Percentiles rank a stretch among this genome's conserved stretches.
phyloP scores from a whole-genome alignment of 192 early-diverging fungal species.

The Chytriomyces sp. region DNA sequence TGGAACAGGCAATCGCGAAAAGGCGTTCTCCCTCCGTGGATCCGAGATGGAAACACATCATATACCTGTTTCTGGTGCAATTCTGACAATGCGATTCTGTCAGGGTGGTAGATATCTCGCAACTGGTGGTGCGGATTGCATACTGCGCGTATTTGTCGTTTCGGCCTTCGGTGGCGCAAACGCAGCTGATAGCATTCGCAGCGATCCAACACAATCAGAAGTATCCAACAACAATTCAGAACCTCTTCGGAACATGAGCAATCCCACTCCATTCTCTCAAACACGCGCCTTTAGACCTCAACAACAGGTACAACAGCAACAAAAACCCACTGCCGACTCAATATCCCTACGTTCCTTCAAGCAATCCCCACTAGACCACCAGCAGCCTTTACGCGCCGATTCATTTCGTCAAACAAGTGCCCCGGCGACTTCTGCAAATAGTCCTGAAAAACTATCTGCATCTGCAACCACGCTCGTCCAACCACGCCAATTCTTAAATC shows the following conservation, averaged over 20 bases:
- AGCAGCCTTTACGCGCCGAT: too few species aligned
- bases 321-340: conserved; percentile 14
- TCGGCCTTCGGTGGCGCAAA: conserved; percentile 41
- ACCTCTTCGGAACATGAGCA: too few species aligned
- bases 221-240: too few species aligned
- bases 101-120: conserved; percentile 29
- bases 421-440: too few species aligned
- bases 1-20: background rate
- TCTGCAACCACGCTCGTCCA: too few species aligned
- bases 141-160: conserved; percentile 56
- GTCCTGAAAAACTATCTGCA: too few species aligned
- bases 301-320: conserved; percentile 23
- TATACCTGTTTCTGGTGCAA: conserved; percentile 25
- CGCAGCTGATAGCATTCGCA: background rate
- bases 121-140: conserved; percentile 41
- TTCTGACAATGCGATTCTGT: conserved; percentile 32
- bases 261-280: too few species aligned
- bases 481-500: conserved; percentile 29
- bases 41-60: background rate
- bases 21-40: background rate
- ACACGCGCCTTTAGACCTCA: background rate
- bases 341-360: conserved; percentile 6
- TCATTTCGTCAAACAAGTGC: too few species aligned
- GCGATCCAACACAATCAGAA: too few species aligned
- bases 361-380: background rate